Base-by-base conservation (phyloP, 1,284 basidiomycete genomes). In the Ceratobasidium sp. region DNA sequence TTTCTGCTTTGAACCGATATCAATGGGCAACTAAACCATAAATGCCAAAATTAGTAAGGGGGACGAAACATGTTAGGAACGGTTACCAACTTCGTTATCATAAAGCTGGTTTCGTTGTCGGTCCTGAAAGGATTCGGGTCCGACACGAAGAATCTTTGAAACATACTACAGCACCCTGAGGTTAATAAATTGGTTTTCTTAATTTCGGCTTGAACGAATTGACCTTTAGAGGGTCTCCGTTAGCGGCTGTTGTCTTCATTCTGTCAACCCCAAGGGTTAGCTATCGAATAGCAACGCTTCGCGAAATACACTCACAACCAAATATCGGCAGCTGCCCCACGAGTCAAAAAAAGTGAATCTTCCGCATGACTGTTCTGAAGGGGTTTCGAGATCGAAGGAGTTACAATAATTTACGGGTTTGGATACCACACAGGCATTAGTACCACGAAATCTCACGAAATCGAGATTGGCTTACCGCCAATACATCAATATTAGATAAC, bases 251-350 rank as follows among this genome's bases (percentile, higher is more conserved):
- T 23, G 21, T 8, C 49, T 21, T 52, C 16, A 46, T 14, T 66
- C 47, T 21, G 47, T 66, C 47, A 23, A 66, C 47, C 32, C 62
- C 4, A 38, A 23, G 6, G 8, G 4, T 4, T 41, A 2, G 30
- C 4, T 58, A 13, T 8, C 8, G 5, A 38, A 18, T 38, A 9
- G n/a, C 18, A 41, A 58, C 9, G 26, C 54, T 57, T 28, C 6
- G 35, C 8, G 43, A 3, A 2, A 35, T 49, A 9, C 18, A 32
- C 62, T 4, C 52, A 66, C 62, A 66, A 23, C 62, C 62, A 66
- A 14, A 66, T 49, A 18, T 66, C 62, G n/a, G 62, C 47, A 13
- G 62, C 62, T 8, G 46, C 14, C 14, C 62, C 62, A 35, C 47
- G 47, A 16, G 3, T 35, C 6, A 66, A 18, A 41, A 52, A 66